These are phyloP conservation scores for Neodidymelliopsis sp. DNA, from an alignment of 2,329 filamentous ascomycete genomes.

Conservation along the genomic window DNA sequence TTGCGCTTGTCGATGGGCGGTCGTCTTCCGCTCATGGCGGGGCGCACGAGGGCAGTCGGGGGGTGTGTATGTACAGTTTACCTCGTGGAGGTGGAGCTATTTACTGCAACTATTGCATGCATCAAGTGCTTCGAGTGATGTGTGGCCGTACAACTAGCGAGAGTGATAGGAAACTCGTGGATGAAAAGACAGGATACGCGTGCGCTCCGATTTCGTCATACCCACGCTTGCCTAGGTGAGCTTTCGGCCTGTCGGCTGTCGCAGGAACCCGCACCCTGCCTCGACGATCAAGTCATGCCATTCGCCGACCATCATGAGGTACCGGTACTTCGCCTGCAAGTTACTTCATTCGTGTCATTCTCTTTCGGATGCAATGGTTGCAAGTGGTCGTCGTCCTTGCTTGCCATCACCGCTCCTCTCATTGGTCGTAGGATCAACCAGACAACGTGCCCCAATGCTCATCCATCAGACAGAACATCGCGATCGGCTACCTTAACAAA, in stretches of 20 bases:
- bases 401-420: neutral
- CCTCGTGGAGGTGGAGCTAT: conserved; percentile 30
- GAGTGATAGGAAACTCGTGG: neutral
- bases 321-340: neutral
- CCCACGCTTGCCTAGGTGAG: conserved; percentile 14
- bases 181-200: conserved; percentile 18
- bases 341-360: neutral
- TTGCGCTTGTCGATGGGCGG: conserved; percentile 53
- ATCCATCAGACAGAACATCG: neutral
- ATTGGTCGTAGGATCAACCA: neutral
- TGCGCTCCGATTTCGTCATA: conserved; percentile 19
- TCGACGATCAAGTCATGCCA: conserved; percentile 3
- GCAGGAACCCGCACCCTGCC: conserved; percentile 15
- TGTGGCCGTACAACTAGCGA: neutral
- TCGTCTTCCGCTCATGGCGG: conserved; percentile 39
- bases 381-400: neutral
- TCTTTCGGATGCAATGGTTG: neutral
- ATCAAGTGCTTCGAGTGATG: neutral
- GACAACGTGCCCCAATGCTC: neutral
- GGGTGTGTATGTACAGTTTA: conserved; percentile 19
- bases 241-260: conserved; percentile 15
- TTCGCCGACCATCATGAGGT: conserved; percentile 2
- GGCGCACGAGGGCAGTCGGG: conserved; percentile 7
- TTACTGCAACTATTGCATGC: conserved; percentile 5
- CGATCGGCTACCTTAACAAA: neutral